A percentile compares a stretch with the other conserved stretches of the same genome.
Evolutionary conservation across 768 basidiomycete species (phyloP).

Genomic region (Scleroderma bovista): DNA sequence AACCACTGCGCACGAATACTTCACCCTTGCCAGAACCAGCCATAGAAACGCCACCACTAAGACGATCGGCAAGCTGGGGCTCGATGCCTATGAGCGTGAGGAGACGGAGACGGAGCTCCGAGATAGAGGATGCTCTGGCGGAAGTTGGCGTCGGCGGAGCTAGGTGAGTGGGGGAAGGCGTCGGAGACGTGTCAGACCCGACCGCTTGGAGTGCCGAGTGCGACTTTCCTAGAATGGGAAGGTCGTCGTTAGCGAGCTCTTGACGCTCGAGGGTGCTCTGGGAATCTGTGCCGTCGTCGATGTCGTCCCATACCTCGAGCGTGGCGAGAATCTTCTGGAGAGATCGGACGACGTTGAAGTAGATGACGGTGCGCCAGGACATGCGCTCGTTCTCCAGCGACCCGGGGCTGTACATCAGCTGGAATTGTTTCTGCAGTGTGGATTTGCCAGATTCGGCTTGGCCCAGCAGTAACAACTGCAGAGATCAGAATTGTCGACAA

Average conservation of each 20-base stretch:
- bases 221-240: slow-evolving; percentile 11
- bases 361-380: slow-evolving; percentile 70
- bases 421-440: slow-evolving; percentile 74
- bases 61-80: slow-evolving; percentile 57
- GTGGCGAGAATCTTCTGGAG: slow-evolving; percentile 63
- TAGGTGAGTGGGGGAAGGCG: slow-evolving; percentile 7
- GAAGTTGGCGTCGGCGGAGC: slow-evolving; percentile 15
- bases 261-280: slow-evolving; percentile 30
- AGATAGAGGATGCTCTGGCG: slow-evolving; percentile 32
- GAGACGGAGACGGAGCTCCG: slow-evolving; percentile 53
- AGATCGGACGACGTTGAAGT: slow-evolving; percentile 70
- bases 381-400: slow-evolving; percentile 63
- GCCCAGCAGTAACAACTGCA: slow-evolving; percentile 65
- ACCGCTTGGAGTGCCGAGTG: slow-evolving; percentile 8
- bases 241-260: slow-evolving; percentile 23
- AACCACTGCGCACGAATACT: slow-evolving; percentile 74
- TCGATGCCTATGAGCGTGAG: slow-evolving; percentile 59
- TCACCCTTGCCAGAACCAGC: slow-evolving; percentile 73
- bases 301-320: slow-evolving; percentile 58
- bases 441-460: slow-evolving; percentile 79
- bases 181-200: slow-evolving; percentile 4
- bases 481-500: slow-evolving; percentile 15
- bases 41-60: slow-evolving; percentile 69
- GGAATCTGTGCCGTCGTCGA: slow-evolving; percentile 45
- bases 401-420: slow-evolving; percentile 74